These are phyloP conservation scores for Acer yangbiense DNA, from an alignment of 345 rosid genomes.

Conservation along the genomic window DNA sequence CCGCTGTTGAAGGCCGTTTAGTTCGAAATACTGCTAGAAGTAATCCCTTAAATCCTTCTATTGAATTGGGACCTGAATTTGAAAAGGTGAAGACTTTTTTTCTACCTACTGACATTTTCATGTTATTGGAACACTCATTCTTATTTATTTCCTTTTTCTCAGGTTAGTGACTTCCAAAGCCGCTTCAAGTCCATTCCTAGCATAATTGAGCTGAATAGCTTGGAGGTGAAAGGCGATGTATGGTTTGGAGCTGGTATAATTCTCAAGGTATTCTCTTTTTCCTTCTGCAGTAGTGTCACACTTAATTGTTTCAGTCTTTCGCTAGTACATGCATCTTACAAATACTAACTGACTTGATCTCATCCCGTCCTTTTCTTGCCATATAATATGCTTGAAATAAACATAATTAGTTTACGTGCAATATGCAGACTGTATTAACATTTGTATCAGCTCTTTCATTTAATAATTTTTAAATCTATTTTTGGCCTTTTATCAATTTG, in stretches of 20 bases:
- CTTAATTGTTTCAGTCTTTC: background rate
- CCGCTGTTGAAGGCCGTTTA: conserved; percentile 38
- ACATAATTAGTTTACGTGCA: background rate
- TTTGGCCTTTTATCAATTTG: background rate
- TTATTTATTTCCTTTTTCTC: conserved; percentile 14
- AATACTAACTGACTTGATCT: background rate
- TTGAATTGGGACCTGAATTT: conserved; percentile 59
- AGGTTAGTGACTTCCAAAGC: conserved; percentile 47
- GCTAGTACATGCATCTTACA: background rate
- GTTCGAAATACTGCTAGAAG: conserved; percentile 39
- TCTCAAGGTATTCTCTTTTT: conserved; percentile 49
- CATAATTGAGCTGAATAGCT: conserved; percentile 51
- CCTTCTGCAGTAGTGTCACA: background rate
- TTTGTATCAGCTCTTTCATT: background rate
- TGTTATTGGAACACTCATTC: background rate
- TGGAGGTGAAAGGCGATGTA: conserved; percentile 62
- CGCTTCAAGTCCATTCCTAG: conserved; percentile 66
- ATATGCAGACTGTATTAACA: background rate
- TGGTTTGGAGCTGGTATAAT: conserved; percentile 61
- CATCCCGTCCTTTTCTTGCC: background rate
- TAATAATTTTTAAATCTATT: background rate
- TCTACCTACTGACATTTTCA: background rate
- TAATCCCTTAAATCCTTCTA: conserved; percentile 45
- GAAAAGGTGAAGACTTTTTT: conserved; percentile 38
- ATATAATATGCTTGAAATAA: background rate